Conservation (phyloP, 2,329 filamentous ascomycete species). For the Orbilia ellipsospora region DNA sequence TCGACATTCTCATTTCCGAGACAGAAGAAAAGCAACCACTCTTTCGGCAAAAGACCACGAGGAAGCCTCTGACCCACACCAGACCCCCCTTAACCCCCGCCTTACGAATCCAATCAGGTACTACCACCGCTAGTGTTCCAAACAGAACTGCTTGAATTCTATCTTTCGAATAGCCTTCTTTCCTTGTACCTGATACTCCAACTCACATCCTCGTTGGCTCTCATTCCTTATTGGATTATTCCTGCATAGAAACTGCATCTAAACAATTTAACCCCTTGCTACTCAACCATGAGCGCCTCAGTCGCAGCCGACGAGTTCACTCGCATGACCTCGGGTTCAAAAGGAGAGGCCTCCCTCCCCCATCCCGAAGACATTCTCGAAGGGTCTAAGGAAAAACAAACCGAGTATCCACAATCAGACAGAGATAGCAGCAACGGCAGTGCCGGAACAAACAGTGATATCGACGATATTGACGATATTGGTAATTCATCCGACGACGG, state of each 20-base stretch:
- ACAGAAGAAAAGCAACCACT: constrained; percentile 39
- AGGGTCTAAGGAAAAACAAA: constrained; percentile 47
- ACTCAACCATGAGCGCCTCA: constrained; percentile 56
- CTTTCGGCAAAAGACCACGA: constrained; percentile 53
- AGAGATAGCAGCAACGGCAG: constrained; percentile 55
- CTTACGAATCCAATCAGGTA: constrained; percentile 51
- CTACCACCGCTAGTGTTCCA: constrained; percentile 37
- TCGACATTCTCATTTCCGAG: constrained; percentile 49
- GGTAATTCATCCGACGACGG: constrained; percentile 50
- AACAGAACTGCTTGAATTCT: constrained; percentile 32
- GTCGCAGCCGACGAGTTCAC: constrained; percentile 53
- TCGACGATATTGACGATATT: constrained; percentile 55
- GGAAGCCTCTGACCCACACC: constrained; percentile 56
- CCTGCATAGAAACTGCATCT: constrained; percentile 26
- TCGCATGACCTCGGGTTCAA: constrained; percentile 55
- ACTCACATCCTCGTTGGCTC: constrained; percentile 33
- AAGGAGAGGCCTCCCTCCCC: constrained; percentile 56
- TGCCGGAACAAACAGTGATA: constrained; percentile 55
- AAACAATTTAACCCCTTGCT: constrained; percentile 40
- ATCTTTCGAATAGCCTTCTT: constrained; percentile 34
- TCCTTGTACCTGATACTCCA: constrained; percentile 41
- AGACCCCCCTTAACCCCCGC: constrained; percentile 54
- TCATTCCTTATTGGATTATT: constrained; percentile 55
- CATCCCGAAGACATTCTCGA: constrained; percentile 59
- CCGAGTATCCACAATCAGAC: constrained; percentile 45